Percentiles rank a stretch among this genome's conserved stretches.
These are phyloP conservation scores for Pistacia vera DNA, from an alignment of 345 rosid species.

Conservation along the genomic window DNA sequence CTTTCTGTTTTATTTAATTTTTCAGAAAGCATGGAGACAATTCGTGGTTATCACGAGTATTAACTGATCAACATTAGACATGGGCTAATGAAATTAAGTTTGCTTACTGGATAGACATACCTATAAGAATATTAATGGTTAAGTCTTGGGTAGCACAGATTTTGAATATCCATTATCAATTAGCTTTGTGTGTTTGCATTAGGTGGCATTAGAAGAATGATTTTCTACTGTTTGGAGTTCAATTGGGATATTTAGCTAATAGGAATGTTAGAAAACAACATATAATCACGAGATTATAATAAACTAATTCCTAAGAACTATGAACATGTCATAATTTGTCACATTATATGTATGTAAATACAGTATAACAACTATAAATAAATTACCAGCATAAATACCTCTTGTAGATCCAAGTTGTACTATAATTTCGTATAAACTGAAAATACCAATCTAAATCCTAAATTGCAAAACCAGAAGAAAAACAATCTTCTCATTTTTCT, in stretches of 20 bases:
- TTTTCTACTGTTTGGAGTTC: not conserved
- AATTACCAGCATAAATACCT: no score
- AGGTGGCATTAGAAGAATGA: not conserved
- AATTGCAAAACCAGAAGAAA: no score
- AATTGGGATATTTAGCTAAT: not conserved
- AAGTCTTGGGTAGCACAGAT: not conserved
- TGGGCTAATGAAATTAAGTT: not conserved
- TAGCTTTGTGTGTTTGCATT: not conserved
- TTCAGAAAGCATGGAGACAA: not conserved
- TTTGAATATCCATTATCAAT: not conserved
- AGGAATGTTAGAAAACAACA: not conserved
- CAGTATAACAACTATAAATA: no score
- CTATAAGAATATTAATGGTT: not conserved
- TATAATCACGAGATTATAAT: no score
- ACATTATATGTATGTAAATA: no score
- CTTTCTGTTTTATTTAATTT: not conserved
- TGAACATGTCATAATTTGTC: no score
- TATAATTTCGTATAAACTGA: no score
- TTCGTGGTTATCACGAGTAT: not conserved
- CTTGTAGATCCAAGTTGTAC: no score
- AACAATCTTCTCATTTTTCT: no score
- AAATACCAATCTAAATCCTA: no score
- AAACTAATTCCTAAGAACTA: no score
- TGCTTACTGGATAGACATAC: not conserved
- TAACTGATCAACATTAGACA: not conserved